Evolutionary conservation across 1,139 yeast species (phyloP).

Genomic region (Tardiomyces digboiensis): DNA sequence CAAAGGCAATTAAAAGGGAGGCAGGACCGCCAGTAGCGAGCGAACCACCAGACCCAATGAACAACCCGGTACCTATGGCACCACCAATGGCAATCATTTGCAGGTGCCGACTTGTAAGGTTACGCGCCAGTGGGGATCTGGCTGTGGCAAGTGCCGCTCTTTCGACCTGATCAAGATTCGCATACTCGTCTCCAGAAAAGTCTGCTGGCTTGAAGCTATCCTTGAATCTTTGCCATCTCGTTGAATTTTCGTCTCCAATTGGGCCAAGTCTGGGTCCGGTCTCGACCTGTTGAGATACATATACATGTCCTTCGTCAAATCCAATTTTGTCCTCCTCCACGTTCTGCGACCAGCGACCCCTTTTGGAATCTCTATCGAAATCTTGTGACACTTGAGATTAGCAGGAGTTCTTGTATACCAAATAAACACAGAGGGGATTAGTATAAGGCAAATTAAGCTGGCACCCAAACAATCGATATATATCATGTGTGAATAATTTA

Average conservation of each 20-base stretch:
- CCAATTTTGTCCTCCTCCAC: no score
- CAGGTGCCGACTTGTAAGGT: slow-evolving; percentile 38
- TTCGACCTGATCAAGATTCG: slow-evolving; percentile 50
- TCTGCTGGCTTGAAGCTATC: slow-evolving; percentile 50
- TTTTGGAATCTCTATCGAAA: no score
- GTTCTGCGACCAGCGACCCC: no score
- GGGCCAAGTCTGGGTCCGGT: no score
- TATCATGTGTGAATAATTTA: no score
- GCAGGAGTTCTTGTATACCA: no score
- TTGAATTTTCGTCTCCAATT: slow-evolving; percentile 1
- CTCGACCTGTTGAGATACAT: no score
- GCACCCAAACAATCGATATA: no score
- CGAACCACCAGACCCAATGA: slow-evolving; percentile 68
- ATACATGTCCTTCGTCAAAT: no score
- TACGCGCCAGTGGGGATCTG: slow-evolving; percentile 54
- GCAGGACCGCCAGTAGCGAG: slow-evolving; percentile 74
- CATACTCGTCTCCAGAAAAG: slow-evolving; percentile 49
- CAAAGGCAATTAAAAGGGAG: slow-evolving; percentile 57
- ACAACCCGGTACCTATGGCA: slow-evolving; percentile 72
- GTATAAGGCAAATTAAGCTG: no score
- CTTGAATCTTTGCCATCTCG: slow-evolving; percentile 32
- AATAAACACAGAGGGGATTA: no score
- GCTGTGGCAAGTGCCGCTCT: slow-evolving; percentile 57
- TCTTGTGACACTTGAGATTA: no score
- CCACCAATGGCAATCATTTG: slow-evolving; percentile 77